Conservation (phyloP, 768 basidiomycete genomes). For the Calocera viscosa region DNA sequence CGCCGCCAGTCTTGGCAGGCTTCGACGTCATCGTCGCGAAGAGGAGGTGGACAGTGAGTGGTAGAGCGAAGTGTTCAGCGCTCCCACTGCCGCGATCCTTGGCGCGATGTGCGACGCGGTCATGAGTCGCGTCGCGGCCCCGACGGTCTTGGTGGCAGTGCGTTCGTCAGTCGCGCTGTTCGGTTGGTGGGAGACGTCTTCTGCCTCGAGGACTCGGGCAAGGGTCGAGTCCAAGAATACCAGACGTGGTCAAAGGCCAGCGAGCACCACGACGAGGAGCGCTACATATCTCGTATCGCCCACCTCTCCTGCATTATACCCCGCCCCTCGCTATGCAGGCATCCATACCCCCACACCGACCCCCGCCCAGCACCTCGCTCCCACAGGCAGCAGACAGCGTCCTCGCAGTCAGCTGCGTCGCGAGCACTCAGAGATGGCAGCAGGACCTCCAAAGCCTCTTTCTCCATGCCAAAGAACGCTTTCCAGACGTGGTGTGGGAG, state of each 20-base stretch:
- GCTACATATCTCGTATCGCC: not conserved
- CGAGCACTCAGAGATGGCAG: conserved; percentile 65
- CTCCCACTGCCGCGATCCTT: too few relatives aligned
- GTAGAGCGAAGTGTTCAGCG: not conserved
- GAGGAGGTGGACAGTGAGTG: not conserved
- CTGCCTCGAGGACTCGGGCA: conserved; percentile 1
- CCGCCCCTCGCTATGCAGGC: not conserved
- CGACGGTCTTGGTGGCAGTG: not conserved
- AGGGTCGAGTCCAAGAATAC: not conserved
- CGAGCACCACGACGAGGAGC: not conserved
- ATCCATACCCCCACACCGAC: not conserved
- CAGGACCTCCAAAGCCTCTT: conserved; percentile 67
- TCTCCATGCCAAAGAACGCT: conserved; percentile 73
- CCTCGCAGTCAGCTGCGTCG: conserved; percentile 9
- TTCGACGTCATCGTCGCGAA: not conserved
- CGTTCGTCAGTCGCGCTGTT: not conserved
- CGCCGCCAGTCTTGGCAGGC: not conserved
- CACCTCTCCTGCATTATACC: not conserved
- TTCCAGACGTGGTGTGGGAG: conserved; percentile 96
- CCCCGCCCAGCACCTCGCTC: not conserved
- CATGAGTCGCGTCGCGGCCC: not conserved
- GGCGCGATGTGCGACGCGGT: not conserved
- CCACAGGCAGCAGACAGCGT: not conserved
- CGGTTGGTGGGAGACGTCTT: too few relatives aligned
- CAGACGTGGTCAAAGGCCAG: not conserved